These are phyloP conservation scores for Venustampulla echinocandica DNA, from an alignment of 495 filamentous ascomycete species.

Conservation along the genomic window DNA sequence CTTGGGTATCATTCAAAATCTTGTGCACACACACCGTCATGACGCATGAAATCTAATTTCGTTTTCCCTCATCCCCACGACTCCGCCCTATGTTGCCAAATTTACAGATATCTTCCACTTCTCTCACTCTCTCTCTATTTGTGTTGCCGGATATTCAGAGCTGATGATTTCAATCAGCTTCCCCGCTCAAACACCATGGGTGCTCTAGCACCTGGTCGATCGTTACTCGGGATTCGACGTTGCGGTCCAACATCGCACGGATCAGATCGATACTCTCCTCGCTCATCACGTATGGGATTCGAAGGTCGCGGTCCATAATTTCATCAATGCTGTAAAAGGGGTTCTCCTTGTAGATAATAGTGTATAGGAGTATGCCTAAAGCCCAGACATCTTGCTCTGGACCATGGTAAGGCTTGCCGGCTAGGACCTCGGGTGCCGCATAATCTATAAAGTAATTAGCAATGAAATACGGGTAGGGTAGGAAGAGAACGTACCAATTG, in stretches of 20 bases:
- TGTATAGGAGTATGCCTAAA: constrained; percentile 94
- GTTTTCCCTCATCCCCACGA: no score
- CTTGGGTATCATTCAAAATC: no score
- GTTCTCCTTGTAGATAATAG: constrained; percentile 98
- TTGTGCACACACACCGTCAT: no score
- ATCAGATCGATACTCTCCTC: constrained; percentile 87
- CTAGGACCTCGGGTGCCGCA: constrained; percentile 93
- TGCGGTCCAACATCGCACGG: constrained; percentile 79
- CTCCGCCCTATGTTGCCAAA: no score
- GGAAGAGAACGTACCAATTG: constrained; percentile 65
- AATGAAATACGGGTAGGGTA: neutral
- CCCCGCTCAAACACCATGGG: constrained; percentile 47
- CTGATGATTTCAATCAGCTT: no score
- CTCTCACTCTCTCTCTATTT: no score
- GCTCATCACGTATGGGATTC: constrained; percentile 85
- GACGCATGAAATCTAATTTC: no score
- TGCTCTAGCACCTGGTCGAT: constrained; percentile 83
- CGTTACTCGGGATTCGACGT: constrained; percentile 70
- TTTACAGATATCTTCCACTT: no score
- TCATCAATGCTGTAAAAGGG: constrained; percentile 99
- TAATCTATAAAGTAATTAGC: constrained; percentile 57
- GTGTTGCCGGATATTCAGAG: no score
- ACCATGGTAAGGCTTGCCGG: constrained; percentile 84
- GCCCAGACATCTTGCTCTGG: constrained; percentile 99
- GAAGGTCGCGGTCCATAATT: constrained; percentile 92